Conservation (phyloP, 1,284 basidiomycete genomes). For the Laetiporus sulphureus region DNA sequence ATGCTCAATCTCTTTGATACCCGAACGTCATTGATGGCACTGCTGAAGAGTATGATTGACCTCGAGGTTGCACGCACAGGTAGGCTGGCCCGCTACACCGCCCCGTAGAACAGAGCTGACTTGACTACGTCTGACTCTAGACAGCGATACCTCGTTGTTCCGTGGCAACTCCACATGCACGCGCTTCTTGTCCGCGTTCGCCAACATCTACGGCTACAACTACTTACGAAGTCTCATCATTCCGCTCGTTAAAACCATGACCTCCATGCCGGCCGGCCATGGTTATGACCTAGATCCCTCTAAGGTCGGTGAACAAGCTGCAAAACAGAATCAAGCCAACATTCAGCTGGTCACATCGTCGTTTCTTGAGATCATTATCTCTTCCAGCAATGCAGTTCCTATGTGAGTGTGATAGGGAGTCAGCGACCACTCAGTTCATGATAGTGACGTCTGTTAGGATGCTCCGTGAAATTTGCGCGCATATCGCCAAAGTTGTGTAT, state of each 20-base stretch:
- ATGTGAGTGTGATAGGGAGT: conserved; percentile 53
- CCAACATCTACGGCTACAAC: conserved; percentile 81
- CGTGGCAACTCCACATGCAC: conserved; percentile 83
- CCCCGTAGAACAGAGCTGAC: background rate
- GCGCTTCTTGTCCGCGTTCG: conserved; percentile 79
- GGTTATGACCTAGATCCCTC: conserved; percentile 77
- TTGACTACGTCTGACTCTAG: conserved; percentile 22
- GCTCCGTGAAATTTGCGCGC: conserved; percentile 83
- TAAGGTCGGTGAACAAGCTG: conserved; percentile 54
- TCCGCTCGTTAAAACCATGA: conserved; percentile 72
- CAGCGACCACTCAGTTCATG: background rate
- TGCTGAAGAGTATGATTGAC: conserved; percentile 82
- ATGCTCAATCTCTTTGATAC: conserved; percentile 84
- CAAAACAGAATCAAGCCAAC: conserved; percentile 64
- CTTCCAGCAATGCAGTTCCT: conserved; percentile 68
- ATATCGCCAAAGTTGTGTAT: conserved; percentile 79
- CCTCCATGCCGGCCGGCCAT: conserved; percentile 63
- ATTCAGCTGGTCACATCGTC: conserved; percentile 71
- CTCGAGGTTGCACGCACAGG: conserved; percentile 76
- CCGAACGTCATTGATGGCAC: conserved; percentile 60
- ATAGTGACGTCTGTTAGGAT: no score
- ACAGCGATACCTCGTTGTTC: conserved; percentile 76
- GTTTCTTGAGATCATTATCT: conserved; percentile 72
- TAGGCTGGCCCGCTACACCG: conserved; percentile 25
- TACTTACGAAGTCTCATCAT: conserved; percentile 76